Evolutionary conservation across 139 green algal species (phyloP), one percentile per base, ranked within the genome.

Genomic region (Chlamydomonas schloesseri): DNA sequence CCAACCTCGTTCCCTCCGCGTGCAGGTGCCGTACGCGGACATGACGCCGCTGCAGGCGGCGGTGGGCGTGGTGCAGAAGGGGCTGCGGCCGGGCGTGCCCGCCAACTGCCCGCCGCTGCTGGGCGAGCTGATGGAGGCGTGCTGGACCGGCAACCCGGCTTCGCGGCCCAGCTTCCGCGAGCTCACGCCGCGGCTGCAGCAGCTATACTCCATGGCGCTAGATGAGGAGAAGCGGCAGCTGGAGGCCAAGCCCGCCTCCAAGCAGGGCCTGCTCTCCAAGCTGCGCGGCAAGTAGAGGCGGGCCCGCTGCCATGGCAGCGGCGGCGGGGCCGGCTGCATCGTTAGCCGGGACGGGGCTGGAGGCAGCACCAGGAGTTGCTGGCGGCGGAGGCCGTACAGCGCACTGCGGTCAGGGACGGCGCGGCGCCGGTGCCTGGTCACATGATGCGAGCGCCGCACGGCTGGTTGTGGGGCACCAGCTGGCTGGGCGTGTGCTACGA

Each of bases 11-110:
- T n/a, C n/a, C n/a, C n/a, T n/a, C n/a, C n/a, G n/a, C n/a, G 36
- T 18, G 62, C 88, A 92, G 74, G 94, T 98, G 50, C 97, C 97
- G 28, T 99, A 99, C 91, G 90, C 80, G 71, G 95, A 98, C 79
- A 96, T 99, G 93, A 99, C 97, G 23, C 98, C 97, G 1, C 91
- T 98, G 36, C 94, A 95, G 82, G 95, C 95, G 33, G 95, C 95
- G 33, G 96, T 98, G n/a, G 91, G 95, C 15, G 98, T 99, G n/a
- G 98, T 99, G 64, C 97, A 99, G 90, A 98, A 99, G 90, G 98
- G 97, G 4, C 89, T 99, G 86, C 91, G 97, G n/a, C 97, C 97
- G 4, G 74, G 70, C 31, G 94, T 98, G 24, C 96, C 97, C 1
- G 36, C 87, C 18, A 92, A 91, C 86, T 95, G 90, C 85, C 96